A percentile compares a stretch with the other conserved stretches of the same genome.
phyloP scores from a whole-genome alignment of 371 early-diverging fungal genomes.

The Mortierella sp. region DNA sequence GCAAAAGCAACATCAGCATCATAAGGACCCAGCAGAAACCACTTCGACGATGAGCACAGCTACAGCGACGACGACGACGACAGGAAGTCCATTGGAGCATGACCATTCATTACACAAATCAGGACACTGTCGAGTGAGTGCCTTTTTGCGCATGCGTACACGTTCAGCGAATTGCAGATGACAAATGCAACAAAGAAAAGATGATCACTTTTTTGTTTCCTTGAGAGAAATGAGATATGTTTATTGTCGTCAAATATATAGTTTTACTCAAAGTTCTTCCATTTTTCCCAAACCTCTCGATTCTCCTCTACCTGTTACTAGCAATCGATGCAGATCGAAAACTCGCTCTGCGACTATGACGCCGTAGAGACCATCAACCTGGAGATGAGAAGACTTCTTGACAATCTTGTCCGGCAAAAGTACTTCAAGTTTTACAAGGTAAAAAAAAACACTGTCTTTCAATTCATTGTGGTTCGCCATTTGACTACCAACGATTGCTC shows the following conservation, averaged over 20 bases:
- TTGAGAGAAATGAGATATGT: not conserved
- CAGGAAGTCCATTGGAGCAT: not conserved
- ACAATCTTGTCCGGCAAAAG: conserved; percentile 78
- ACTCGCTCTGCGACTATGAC: conserved; percentile 85
- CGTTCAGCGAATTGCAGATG: conserved; percentile 4
- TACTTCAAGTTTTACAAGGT: conserved; percentile 92
- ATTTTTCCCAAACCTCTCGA: not conserved
- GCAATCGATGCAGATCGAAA: conserved; percentile 78
- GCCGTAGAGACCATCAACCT: conserved; percentile 80
- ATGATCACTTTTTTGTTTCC: not conserved
- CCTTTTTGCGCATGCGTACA: no score
- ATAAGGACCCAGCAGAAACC: not conserved
- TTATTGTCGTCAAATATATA: not conserved
- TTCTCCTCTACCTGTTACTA: conserved; percentile 28
- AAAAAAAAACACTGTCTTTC: not conserved
- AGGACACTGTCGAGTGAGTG: conserved; percentile 17
- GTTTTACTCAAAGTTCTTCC: not conserved
- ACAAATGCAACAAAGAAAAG: not conserved
- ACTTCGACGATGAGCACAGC: not conserved
- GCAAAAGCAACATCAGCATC: not conserved
- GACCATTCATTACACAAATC: conserved; percentile 17
- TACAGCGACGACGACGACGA: not conserved
- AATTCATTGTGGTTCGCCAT: not conserved
- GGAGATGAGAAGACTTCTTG: conserved; percentile 67
- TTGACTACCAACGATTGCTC: not conserved